Evolutionary conservation across 441 rosid genomes (phyloP).

Genomic region (Erodium trifolium): DNA sequence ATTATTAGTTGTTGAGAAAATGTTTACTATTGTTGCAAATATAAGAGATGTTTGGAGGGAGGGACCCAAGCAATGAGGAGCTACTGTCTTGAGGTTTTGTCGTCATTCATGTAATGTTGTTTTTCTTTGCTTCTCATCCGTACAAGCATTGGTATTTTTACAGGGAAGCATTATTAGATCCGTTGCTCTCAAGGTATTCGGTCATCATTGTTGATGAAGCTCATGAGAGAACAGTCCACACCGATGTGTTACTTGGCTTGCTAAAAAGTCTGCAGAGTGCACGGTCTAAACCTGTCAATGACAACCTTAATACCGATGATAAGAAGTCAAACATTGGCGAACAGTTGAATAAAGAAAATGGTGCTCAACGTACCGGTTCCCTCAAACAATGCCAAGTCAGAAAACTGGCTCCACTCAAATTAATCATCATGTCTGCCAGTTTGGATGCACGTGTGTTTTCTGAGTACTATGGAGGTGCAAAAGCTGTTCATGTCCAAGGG

Average conservation of each 20-base stretch:
- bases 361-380: slow-evolving; percentile 22
- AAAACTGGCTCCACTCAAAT: slow-evolving; percentile 55
- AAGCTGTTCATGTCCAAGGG: slow-evolving; percentile 74
- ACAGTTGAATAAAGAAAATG: slow-evolving; percentile 29
- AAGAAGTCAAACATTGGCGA: slow-evolving; percentile 25
- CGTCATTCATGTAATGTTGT: neutral
- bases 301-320: slow-evolving; percentile 19
- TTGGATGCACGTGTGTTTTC: slow-evolving; percentile 85
- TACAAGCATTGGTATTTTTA: slow-evolving; percentile 9
- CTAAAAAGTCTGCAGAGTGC: slow-evolving; percentile 61
- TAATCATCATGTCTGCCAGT: slow-evolving; percentile 93
- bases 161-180: slow-evolving; percentile 88
- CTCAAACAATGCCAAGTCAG: slow-evolving; percentile 41
- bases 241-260: slow-evolving; percentile 82
- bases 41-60: neutral
- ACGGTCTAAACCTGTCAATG: slow-evolving; percentile 36
- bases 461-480: slow-evolving; percentile 71
- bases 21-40: neutral
- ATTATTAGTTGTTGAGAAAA: neutral
- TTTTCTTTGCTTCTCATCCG: neutral
- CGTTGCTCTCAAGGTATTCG: slow-evolving; percentile 67
- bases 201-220: slow-evolving; percentile 88
- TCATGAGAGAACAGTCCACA: slow-evolving; percentile 89
- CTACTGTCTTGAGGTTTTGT: neutral
- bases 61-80: neutral